These are phyloP conservation scores for Coccomyxa sp. DNA, from an alignment of 139 green algal species.

Conservation along the genomic window DNA sequence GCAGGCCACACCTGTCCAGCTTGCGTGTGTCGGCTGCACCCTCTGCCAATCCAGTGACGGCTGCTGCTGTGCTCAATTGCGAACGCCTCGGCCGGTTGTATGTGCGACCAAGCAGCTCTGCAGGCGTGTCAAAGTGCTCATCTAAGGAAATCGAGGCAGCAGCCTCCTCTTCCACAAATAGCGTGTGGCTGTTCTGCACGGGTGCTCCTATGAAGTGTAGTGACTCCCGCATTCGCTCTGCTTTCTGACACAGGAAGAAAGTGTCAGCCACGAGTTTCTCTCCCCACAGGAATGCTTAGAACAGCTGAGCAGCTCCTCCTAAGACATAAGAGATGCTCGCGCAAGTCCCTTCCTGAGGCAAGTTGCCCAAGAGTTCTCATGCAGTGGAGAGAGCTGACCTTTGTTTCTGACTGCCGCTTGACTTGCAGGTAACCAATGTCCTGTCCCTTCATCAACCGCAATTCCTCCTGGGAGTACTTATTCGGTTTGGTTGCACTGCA, in stretches of 20 bases:
- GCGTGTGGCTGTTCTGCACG: conserved; percentile 41
- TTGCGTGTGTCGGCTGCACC: not conserved
- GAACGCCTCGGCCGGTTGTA: conserved; percentile 71
- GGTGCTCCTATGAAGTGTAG: conserved; percentile 83
- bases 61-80: conserved; percentile 14
- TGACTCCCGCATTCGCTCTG: conserved; percentile 60
- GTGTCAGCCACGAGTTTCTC: not conserved
- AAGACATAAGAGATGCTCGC: not conserved
- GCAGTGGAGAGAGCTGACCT: conserved; percentile 36
- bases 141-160: conserved; percentile 53
- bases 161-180: conserved; percentile 75
- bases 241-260: conserved; percentile 51
- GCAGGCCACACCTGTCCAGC: conserved; percentile 5
- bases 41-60: not conserved
- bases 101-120: conserved; percentile 63
- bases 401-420: conserved; percentile 69
- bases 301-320: not conserved
- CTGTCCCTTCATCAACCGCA: conserved; percentile 92
- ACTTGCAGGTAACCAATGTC: conserved; percentile 81
- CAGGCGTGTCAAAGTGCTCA: conserved; percentile 74
- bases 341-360: not conserved
- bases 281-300: not conserved
- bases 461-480: conserved; percentile 89
- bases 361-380: too few species aligned
- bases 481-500: conserved; percentile 62